Base-by-base conservation (phyloP, 1,139 yeast genomes). In the Taphrina wiesneri region DNA sequence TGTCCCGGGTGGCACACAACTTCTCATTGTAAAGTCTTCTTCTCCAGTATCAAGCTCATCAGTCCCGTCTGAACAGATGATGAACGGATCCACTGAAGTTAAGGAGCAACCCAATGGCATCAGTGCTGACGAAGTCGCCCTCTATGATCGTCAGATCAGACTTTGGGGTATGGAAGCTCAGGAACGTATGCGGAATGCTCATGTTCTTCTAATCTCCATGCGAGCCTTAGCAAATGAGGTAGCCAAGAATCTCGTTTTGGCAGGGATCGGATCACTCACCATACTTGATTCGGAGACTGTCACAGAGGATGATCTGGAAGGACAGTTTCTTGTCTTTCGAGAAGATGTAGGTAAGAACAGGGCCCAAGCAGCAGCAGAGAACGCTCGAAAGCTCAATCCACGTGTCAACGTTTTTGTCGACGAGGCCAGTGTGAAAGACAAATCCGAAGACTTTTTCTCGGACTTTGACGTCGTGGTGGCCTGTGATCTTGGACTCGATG, bases 91-190 rank as follows among this genome's bases (percentile, higher is more conserved):
- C 3, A 28, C 28, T 2, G n/a, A 45, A 3, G 28, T 21, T 5
- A 21, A 21, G 15, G 15, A 25, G 19, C 23, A 49, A 21, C 25
- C 28, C 11, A 54, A 39, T 39, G 64, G 64, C 43, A 60, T 60
- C 28, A 65, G 70, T 6, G 69, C 71, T 78, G 97, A 91, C 73
- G 98, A 92, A 75, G 86, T 92, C 67, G 96, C 96, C 1, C 80
- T 92, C 32, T 93, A 93, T 75, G 99, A 93, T 76, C 83, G 99
- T 68, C 99, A 93, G 76, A 92, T 93, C 72, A 79, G 99, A 70
- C 81, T 93, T 45, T 93, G 99, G 99, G 99, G 99, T 13, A 81
- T 93, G 77, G 95, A 89, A 32, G 96, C 98, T 17, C 99, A 93
- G 76, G 81, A 85, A 61, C 72, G 91, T 62, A 83, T 93, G 79